A percentile compares a stretch with the other conserved stretches of the same genome.
These are phyloP conservation scores for Pseudogymnoascus sp. DNA, from an alignment of 2,329 filamentous ascomycete genomes.

Conservation along the genomic window DNA sequence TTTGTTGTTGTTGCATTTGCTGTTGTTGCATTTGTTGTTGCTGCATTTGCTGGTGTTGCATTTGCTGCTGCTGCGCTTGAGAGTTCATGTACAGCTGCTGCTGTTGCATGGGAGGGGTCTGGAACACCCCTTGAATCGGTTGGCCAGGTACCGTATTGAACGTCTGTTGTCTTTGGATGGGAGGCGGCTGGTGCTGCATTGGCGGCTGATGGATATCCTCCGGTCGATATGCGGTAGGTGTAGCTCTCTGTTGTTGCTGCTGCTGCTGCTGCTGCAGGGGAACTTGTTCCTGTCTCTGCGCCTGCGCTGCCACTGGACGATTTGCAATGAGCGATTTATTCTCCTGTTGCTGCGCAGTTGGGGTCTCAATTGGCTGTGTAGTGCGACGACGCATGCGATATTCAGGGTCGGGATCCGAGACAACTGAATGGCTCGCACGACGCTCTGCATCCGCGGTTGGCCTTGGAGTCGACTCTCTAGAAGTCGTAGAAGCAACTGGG, in stretches of 20 bases:
- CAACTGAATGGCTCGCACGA: neutral
- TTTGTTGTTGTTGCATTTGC: constrained; percentile 12
- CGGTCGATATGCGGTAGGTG: neutral
- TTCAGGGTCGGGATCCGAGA: neutral
- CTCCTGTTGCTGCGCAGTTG: neutral
- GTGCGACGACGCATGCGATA: neutral
- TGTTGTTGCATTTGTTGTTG: constrained; percentile 12
- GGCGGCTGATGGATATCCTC: constrained; percentile 4
- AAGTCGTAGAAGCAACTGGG: neutral
- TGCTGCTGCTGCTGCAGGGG: neutral
- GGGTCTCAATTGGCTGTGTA: neutral
- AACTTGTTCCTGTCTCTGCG: neutral
- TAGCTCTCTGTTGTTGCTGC: neutral
- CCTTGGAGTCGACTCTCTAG: neutral
- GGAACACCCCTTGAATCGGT: constrained; percentile 1
- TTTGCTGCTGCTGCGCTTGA: constrained; percentile 13
- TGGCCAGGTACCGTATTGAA: neutral
- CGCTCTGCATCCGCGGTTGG: neutral
- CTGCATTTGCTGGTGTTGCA: constrained; percentile 8
- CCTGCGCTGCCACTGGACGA: neutral
- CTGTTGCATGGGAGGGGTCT: neutral
- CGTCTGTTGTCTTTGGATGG: constrained; percentile 8
- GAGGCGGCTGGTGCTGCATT: constrained; percentile 7
- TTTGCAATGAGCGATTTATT: neutral
- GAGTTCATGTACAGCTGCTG: neutral